Evolutionary conservation across 805 yeast genomes (phyloP).

Genomic region (Saccharomycopsis vini): DNA sequence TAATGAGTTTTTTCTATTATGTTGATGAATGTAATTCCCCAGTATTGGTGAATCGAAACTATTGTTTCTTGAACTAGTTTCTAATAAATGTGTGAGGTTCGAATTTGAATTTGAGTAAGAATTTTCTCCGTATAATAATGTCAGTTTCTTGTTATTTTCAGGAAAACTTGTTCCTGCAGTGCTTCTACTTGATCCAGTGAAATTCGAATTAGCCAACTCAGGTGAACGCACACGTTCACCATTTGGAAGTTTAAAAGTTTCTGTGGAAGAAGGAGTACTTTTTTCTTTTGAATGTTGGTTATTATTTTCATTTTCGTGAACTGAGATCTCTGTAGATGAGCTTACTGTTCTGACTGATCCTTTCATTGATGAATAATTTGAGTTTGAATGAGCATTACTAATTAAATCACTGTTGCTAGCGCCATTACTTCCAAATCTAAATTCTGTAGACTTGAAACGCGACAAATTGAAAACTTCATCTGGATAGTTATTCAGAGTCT

Average conservation of each 20-base stretch:
- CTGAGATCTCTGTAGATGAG: slow-evolving; percentile 8
- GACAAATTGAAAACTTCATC: background rate
- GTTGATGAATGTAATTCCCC: background rate
- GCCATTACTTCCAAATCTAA: slow-evolving; percentile 10
- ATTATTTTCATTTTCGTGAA: slow-evolving; percentile 1
- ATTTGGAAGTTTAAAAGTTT: too few relatives aligned
- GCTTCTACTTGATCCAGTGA: background rate
- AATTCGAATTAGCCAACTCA: background rate
- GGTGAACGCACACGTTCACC: too few relatives aligned
- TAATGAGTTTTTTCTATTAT: background rate
- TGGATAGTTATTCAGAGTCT: background rate
- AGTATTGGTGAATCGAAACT: slow-evolving; percentile 3
- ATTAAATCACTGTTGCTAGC: too few relatives aligned
- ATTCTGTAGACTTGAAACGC: background rate
- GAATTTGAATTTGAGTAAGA: background rate
- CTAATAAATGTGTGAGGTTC: background rate
- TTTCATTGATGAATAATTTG: background rate
- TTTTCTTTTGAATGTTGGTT: background rate
- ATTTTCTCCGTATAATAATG: background rate
- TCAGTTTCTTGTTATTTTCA: background rate
- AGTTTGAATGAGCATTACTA: slow-evolving; percentile 8
- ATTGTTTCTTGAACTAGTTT: slow-evolving; percentile 9
- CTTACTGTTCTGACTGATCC: slow-evolving; percentile 2
- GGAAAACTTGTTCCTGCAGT: background rate
- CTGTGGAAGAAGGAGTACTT: background rate